Conservation (phyloP, 208 protist genomes). For the Tritrichomonas foetus region DNA sequence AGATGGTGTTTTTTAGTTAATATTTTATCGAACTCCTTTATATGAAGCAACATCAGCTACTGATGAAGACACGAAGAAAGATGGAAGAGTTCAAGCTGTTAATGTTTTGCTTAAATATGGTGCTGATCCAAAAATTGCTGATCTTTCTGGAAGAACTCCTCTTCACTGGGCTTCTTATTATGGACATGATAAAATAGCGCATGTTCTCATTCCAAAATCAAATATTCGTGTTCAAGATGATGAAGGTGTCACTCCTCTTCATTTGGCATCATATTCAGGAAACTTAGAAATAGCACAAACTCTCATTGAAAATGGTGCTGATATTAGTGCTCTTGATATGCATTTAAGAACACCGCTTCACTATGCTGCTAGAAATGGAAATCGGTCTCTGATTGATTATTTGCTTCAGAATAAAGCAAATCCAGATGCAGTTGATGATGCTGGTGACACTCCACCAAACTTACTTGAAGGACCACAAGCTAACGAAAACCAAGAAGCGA, state of each 20-base stretch:
- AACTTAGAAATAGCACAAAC: neutral
- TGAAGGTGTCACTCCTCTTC: neutral
- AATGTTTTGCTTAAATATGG: neutral
- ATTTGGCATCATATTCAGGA: neutral
- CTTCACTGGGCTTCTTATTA: neutral
- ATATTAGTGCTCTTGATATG: neutral
- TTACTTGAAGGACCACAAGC: neutral
- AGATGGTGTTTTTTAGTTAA: neutral
- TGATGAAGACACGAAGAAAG: neutral
- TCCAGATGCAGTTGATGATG: neutral
- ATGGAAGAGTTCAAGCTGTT: neutral
- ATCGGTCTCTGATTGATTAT: neutral
- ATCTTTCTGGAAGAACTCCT: neutral
- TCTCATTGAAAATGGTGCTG: neutral
- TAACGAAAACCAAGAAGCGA: neutral
- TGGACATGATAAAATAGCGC: conserved; percentile 3
- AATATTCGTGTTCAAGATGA: neutral
- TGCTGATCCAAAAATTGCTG: neutral
- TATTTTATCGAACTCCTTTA: neutral
- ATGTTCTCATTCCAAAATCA: neutral
- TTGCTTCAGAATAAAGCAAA: neutral
- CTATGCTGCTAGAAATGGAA: neutral
- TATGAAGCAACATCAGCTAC: conserved; percentile 19
- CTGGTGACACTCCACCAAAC: neutral
- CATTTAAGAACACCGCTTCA: neutral